These are phyloP conservation scores for Taphrina confusa DNA, from an alignment of 1,139 yeast genomes.

Conservation along the genomic window DNA sequence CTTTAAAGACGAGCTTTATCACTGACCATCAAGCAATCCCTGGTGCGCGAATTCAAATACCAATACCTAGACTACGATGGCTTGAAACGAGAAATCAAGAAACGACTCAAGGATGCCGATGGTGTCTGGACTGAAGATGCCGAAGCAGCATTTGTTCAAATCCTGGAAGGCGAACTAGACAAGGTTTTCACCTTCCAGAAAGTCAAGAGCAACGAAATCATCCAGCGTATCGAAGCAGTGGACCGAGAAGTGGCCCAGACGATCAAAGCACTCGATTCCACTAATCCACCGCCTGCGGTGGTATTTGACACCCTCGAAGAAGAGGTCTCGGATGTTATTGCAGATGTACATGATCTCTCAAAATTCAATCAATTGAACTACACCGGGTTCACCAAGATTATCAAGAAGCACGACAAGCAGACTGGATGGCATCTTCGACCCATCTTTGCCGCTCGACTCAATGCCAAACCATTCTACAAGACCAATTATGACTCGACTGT, in stretches of 20 bases:
- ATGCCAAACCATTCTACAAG: conserved; percentile 91
- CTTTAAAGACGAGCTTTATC: not conserved
- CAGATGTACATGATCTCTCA: conserved; percentile 95
- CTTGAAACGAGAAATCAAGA: conserved; percentile 42
- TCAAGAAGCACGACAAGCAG: conserved; percentile 92
- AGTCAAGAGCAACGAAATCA: conserved; percentile 72
- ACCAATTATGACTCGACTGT: conserved; percentile 88
- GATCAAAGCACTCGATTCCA: conserved; percentile 49
- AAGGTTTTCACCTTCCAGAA: conserved; percentile 78
- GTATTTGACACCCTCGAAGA: conserved; percentile 90
- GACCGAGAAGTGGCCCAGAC: conserved; percentile 62
- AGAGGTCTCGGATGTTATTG: conserved; percentile 87
- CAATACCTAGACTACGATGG: conserved; percentile 42
- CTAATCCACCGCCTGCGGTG: conserved; percentile 57
- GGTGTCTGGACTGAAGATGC: conserved; percentile 64
- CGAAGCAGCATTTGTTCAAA: conserved; percentile 70
- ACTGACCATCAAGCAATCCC: conserved; percentile 26
- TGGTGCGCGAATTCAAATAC: conserved; percentile 40
- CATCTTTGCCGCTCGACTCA: conserved; percentile 85
- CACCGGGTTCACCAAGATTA: conserved; percentile 86
- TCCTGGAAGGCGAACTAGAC: conserved; percentile 73
- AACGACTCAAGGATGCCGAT: conserved; percentile 40
- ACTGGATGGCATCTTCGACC: conserved; percentile 84
- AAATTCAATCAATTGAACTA: conserved; percentile 88
- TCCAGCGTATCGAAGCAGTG: conserved; percentile 70